Conservation (phyloP, 768 basidiomycete genomes). For the Royoungia palumana region DNA sequence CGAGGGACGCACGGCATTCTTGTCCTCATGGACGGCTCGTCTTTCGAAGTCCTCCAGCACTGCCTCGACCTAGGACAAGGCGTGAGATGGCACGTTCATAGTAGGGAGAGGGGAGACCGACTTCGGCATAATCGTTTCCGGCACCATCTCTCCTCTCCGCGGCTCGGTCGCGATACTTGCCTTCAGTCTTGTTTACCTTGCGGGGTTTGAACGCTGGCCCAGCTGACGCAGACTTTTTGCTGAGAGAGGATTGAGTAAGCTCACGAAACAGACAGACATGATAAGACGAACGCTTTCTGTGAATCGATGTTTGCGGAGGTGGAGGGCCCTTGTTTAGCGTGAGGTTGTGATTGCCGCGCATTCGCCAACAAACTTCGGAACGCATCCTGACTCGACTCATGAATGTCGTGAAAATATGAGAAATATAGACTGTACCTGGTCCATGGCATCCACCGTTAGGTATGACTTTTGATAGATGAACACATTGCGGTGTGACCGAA, state of each 20-base stretch:
- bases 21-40: conserved; percentile 56
- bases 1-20: conserved; percentile 47
- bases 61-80: conserved; percentile 59
- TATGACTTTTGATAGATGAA: too few species aligned
- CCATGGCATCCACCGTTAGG: conserved; percentile 16
- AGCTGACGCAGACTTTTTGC: conserved; percentile 48
- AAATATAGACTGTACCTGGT: conserved; percentile 20
- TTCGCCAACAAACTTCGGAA: conserved; percentile 51
- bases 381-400: conserved; percentile 45
- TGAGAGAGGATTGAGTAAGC: conserved; percentile 15
- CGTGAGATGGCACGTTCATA: background rate
- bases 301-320: background rate
- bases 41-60: conserved; percentile 80
- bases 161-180: conserved; percentile 71
- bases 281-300: conserved; percentile 17
- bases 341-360: conserved; percentile 25
- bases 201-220: conserved; percentile 78
- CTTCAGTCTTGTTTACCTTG: conserved; percentile 62
- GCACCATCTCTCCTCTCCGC: conserved; percentile 65
- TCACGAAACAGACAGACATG: background rate
- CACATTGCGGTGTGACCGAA: too few species aligned
- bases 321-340: conserved; percentile 1
- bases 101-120: conserved; percentile 25
- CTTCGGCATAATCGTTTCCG: conserved; percentile 73
- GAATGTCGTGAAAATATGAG: background rate